Evolutionary conservation across 139 green algal genomes (phyloP).

Genomic region (Edaphochlamys debaryana): DNA sequence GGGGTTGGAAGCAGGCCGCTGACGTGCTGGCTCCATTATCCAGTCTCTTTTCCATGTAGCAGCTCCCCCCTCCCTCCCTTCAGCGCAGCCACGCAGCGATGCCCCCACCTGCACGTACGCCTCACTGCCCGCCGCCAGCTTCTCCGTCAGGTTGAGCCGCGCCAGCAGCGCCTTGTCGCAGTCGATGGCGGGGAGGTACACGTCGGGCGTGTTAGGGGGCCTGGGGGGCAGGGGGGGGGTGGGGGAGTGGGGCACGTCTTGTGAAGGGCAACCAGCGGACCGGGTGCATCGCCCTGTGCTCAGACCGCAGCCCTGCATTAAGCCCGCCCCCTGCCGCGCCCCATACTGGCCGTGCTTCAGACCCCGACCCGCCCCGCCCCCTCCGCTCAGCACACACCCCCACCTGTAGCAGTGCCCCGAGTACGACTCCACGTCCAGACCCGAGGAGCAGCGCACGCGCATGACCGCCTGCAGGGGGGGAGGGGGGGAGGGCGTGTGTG

Average conservation of each 20-base stretch:
- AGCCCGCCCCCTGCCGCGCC: no score
- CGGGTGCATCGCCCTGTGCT: no score
- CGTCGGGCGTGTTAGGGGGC: slow-evolving; percentile 68
- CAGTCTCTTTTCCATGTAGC: no score
- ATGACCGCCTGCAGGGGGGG: slow-evolving; percentile 92
- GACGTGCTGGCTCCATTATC: not conserved
- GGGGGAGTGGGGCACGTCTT: not conserved
- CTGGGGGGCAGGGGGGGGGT: slow-evolving; percentile 1
- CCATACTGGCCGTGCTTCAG: no score
- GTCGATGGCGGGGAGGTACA: slow-evolving; percentile 87
- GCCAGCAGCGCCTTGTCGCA: slow-evolving; percentile 80
- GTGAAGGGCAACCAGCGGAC: no score
- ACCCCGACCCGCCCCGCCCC: no score
- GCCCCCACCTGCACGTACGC: slow-evolving; percentile 52
- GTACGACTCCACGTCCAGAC: slow-evolving; percentile 84
- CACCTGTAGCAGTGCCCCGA: slow-evolving; percentile 55
- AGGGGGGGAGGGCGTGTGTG: no score
- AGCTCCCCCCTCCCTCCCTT: no score
- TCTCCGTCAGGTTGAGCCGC: slow-evolving; percentile 65
- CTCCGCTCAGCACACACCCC: no score
- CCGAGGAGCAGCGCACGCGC: slow-evolving; percentile 76
- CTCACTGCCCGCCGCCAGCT: slow-evolving; percentile 35
- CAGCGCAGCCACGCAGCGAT: no score
- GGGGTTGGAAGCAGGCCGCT: not conserved
- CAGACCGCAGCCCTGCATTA: no score